Evolutionary conservation across 2,329 filamentous ascomycete species (phyloP), one percentile per base, ranked within the genome.

Genomic region (Colletotrichum somersetense): DNA sequence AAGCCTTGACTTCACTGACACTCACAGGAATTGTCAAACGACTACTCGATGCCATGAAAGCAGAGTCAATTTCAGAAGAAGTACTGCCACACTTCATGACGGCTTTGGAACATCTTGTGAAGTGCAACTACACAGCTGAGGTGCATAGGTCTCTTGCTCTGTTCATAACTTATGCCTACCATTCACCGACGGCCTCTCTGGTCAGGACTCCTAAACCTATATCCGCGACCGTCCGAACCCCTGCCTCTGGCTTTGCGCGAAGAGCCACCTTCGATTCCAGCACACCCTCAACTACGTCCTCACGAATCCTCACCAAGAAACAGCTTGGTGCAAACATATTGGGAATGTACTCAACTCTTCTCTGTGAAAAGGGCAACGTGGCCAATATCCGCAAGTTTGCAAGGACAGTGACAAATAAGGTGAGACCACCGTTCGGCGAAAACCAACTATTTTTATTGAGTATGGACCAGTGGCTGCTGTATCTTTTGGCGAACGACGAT

Each of bases 401-500:
- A 6, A 93, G 92, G 78, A 97, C 96, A 1, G 96, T 99, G 11
- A 98, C 96, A 30, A 97, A 97, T 76, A 97, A 97, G 88, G 93
- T 94, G 84, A 78, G 85, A 81, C 73, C 59, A 67, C 68, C 72
- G 38, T 57, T 58, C 65, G 67, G 71, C 53, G 73, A 72, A 66
- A 64, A 64, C 59, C 72, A 63, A 70, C 66, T 71, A 72, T 68
- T 62, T 55, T 75, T 75, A 72, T 73, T 75, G 68, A 77, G 78
- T 71, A 65, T 70, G 35, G 67, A 58, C 67, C 75, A 96, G 92
- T 98, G 95, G 95, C 88, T 97, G 18, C 84, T 99, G 18, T 97
- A 98, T 80, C 88, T 99, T 18, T 87, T 98, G 62, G 94, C 94
- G 10, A 95, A 98, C 79, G 90, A 93, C 73, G 93, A 98, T 71